Evolutionary conservation across 2,329 filamentous ascomycete genomes (phyloP).

Genomic region (Coniochaeta hoffmannii): DNA sequence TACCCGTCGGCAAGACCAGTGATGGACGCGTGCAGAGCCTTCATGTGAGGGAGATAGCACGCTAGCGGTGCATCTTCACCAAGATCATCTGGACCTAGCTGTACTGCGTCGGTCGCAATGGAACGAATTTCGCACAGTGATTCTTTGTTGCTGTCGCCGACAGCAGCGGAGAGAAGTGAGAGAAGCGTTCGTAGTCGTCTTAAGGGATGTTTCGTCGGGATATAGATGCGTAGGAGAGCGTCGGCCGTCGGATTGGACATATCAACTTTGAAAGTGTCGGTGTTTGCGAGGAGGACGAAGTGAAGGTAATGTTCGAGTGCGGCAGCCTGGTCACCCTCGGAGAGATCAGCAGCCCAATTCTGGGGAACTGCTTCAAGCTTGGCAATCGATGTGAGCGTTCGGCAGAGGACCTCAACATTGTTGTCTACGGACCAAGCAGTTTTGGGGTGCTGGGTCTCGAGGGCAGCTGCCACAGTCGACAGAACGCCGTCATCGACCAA

Average conservation of each 20-base stretch:
- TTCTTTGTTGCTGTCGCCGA: conserved; percentile 36
- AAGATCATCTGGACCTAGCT: conserved; percentile 27
- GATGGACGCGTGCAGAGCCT: conserved; percentile 36
- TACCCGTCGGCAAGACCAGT: conserved; percentile 32
- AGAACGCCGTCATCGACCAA: conserved; percentile 53
- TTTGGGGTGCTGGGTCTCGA: conserved; percentile 41
- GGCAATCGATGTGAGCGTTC: conserved; percentile 51
- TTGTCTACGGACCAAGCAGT: conserved; percentile 46
- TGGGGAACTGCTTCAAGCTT: conserved; percentile 50
- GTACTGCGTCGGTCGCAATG: conserved; percentile 30
- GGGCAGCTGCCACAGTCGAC: conserved; percentile 39
- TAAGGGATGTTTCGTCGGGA: conserved; percentile 41
- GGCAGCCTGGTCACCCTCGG: conserved; percentile 44
- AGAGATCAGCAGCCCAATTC: conserved; percentile 47
- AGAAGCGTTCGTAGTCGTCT: conserved; percentile 45
- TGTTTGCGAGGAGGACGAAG: conserved; percentile 31
- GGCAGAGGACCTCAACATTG: conserved; percentile 45
- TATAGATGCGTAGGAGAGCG: conserved; percentile 41
- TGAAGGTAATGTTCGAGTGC: conserved; percentile 55
- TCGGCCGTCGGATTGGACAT: conserved; percentile 38
- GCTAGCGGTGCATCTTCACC: conserved; percentile 37
- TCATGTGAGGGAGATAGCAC: conserved; percentile 40
- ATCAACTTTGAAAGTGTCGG: conserved; percentile 24
- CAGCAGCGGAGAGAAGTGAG: conserved; percentile 36
- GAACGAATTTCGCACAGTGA: conserved; percentile 29